A percentile compares a stretch with the other conserved stretches of the same genome.
Conservation (phyloP, 352 stramenopile species). For the Blastocystis sp. region DNA sequence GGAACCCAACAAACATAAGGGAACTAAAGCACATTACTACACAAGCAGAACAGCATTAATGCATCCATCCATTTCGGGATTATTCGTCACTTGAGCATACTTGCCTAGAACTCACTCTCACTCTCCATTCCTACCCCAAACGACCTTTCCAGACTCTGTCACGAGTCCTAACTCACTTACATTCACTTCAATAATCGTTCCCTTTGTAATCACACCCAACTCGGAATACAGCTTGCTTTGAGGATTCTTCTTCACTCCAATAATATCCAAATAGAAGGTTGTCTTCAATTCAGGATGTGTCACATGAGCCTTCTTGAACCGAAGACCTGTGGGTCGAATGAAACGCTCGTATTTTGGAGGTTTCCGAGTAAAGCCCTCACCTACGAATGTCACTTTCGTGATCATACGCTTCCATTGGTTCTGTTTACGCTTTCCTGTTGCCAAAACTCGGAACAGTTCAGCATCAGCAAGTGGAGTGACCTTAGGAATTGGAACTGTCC, state of each 20-base stretch:
- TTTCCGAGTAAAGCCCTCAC: conserved; percentile 97
- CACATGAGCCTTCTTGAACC: conserved; percentile 99
- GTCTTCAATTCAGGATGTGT: conserved; percentile 99
- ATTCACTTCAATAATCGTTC: conserved; percentile 96
- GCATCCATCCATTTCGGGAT: conserved; percentile 97
- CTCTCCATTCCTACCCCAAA: conserved; percentile 88
- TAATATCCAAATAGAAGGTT: conserved; percentile 98
- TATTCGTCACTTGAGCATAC: conserved; percentile 99
- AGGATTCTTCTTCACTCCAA: conserved; percentile 99
- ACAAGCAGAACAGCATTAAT: conserved; percentile 98
- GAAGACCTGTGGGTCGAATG: conserved; percentile 94
- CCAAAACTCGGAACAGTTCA: conserved; percentile 99
- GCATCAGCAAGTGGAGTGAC: conserved; percentile 97
- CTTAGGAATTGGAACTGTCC: conserved; percentile 98
- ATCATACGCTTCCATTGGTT: conserved; percentile 88
- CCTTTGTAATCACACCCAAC: conserved; percentile 98
- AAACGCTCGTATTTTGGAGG: conserved; percentile 99
- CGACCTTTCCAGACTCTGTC: conserved; percentile 96
- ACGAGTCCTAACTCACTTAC: conserved; percentile 97
- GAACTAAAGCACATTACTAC: conserved; percentile 74
- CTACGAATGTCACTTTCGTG: conserved; percentile 95
- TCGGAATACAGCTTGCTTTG: conserved; percentile 91
- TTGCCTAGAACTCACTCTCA: conserved; percentile 66
- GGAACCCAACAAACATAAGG: neutral
- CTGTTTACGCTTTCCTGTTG: conserved; percentile 89